phyloP scores from a whole-genome alignment of 2,329 filamentous ascomycete genomes.

The Xylariaceae sp. region DNA sequence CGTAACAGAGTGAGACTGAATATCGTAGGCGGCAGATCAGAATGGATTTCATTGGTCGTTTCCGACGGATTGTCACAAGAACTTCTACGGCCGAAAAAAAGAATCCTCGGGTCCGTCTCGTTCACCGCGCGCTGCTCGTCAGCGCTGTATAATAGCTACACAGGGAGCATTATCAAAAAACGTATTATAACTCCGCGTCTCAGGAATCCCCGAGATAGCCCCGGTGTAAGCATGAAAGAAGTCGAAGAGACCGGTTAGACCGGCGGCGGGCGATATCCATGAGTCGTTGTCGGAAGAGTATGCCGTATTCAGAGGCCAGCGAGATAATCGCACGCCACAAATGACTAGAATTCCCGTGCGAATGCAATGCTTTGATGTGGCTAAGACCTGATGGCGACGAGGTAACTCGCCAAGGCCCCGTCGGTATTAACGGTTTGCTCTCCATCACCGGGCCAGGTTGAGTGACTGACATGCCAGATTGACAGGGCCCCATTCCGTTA shows the following conservation, averaged over 20 bases:
- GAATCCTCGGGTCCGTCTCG: not conserved
- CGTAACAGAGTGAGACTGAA: not conserved
- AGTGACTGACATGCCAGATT: not conserved
- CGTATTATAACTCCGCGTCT: not conserved
- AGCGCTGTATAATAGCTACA: not conserved
- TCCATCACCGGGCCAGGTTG: constrained; percentile 2
- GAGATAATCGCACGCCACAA: not conserved
- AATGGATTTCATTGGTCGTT: too few relatives aligned
- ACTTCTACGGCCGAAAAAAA: not conserved
- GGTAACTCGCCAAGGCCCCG: constrained; percentile 12
- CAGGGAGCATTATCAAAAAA: not conserved
- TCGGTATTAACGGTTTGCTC: constrained; percentile 1
- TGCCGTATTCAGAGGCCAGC: not conserved
- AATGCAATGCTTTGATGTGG: constrained; percentile 8
- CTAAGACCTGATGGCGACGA: not conserved
- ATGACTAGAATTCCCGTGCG: not conserved
- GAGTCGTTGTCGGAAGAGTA: not conserved
- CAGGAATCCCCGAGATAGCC: not conserved
- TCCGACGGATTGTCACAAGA: not conserved
- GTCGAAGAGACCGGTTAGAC: not conserved
- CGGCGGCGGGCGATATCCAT: not conserved
- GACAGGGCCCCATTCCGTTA: not conserved
- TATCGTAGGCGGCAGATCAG: too few relatives aligned
- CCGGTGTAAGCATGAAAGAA: not conserved
- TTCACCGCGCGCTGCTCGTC: not conserved